These are phyloP conservation scores for Eutypella sp. DNA, from an alignment of 2,329 filamentous ascomycete species.

Conservation along the genomic window DNA sequence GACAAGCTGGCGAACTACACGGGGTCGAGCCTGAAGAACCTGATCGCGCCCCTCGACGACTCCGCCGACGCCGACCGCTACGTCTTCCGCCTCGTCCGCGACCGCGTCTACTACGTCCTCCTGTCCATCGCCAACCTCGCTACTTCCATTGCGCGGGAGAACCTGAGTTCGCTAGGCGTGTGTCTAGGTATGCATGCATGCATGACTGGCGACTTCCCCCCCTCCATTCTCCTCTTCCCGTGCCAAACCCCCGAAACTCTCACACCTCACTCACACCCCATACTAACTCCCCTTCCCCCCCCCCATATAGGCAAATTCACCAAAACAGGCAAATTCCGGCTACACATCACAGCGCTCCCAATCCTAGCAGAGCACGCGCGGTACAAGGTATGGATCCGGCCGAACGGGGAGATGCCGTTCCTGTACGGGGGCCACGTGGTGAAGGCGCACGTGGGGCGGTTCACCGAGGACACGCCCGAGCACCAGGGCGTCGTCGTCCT, in stretches of 20 bases:
- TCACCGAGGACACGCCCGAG: slow-evolving; percentile 70
- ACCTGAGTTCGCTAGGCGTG: slow-evolving; percentile 80
- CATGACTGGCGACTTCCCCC: neutral
- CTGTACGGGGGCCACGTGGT: slow-evolving; percentile 77
- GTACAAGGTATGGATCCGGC: slow-evolving; percentile 96
- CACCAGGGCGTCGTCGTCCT: slow-evolving; percentile 88
- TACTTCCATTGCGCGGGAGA: slow-evolving; percentile 75
- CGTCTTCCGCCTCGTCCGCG: slow-evolving; percentile 79
- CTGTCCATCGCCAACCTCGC: slow-evolving; percentile 88
- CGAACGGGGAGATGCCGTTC: slow-evolving; percentile 96
- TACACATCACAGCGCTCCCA: slow-evolving; percentile 84
- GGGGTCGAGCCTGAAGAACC: slow-evolving; percentile 76
- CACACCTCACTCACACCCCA: too few relatives aligned
- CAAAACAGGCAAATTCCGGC: slow-evolving; percentile 90
- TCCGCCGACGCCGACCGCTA: slow-evolving; percentile 68
- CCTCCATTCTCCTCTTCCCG: neutral
- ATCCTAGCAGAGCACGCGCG: slow-evolving; percentile 84
- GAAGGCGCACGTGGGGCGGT: slow-evolving; percentile 57
- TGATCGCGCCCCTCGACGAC: slow-evolving; percentile 70
- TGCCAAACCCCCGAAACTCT: slow-evolving; percentile 2
- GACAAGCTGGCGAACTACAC: slow-evolving; percentile 93
- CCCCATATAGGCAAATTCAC: slow-evolving; percentile 75
- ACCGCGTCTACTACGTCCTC: slow-evolving; percentile 74
- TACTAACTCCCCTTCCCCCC: neutral
- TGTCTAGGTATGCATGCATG: slow-evolving; percentile 67